phyloP scores from a whole-genome alignment of 768 basidiomycete species.

The Russula sp. region DNA sequence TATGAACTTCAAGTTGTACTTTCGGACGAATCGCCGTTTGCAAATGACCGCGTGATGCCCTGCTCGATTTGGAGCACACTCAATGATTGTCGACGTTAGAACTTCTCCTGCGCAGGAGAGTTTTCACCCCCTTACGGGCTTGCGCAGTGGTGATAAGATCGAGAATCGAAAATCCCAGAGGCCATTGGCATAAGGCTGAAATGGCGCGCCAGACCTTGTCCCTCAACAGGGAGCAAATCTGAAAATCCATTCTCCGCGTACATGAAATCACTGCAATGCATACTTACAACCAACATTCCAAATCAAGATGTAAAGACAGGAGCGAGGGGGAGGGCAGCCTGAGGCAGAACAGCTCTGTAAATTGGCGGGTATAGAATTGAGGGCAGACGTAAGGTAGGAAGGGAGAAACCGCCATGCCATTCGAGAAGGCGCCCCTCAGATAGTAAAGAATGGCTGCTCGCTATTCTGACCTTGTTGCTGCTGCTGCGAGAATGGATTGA shows the following conservation, averaged over 20 bases:
- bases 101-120: background rate
- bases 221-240: background rate
- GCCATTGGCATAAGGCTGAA: background rate
- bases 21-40: too few relatives aligned
- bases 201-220: background rate
- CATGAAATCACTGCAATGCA: conserved; percentile 3
- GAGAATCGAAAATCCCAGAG: background rate
- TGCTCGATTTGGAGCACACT: too few relatives aligned
- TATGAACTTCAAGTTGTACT: background rate
- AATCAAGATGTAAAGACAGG: background rate
- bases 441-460: conserved; percentile 34
- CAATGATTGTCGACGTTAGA: too few relatives aligned
- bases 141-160: background rate
- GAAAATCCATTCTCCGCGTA: conserved; percentile 1
- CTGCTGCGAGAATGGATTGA: conserved; percentile 68
- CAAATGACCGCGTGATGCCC: too few relatives aligned
- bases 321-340: background rate
- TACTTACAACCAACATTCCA: conserved; percentile 7
- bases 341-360: background rate
- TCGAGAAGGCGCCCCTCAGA: conserved; percentile 19
- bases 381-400: background rate
- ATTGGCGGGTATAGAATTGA: conserved; percentile 17
- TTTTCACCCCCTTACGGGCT: too few relatives aligned
- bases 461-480: conserved; percentile 41
- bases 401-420: background rate